A percentile compares a stretch with the other conserved stretches of the same genome.
Conservation (phyloP, 140 eudicot species). For the Cichorium intybus region DNA sequence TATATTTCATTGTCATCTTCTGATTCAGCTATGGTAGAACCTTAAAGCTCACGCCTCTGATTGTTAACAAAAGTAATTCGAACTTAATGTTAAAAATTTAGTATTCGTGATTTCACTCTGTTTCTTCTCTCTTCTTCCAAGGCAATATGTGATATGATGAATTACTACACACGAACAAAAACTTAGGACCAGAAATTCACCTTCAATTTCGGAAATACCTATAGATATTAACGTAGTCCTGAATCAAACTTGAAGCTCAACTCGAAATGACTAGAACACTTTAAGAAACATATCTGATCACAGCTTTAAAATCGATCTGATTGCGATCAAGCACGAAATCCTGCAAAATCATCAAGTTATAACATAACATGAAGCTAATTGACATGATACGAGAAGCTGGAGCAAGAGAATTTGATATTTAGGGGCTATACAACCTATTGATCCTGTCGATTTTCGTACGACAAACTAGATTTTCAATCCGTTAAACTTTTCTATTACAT, state of each 20-base stretch:
- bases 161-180: not conserved
- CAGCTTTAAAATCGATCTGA: conserved; percentile 4
- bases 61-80: not conserved
- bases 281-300: conserved; percentile 4
- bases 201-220: conserved; percentile 11
- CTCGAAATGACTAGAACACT: not conserved
- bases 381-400: not conserved
- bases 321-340: conserved; percentile 9
- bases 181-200: not conserved
- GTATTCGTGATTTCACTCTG: not conserved
- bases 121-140: conserved; percentile 5
- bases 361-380: conserved; percentile 1
- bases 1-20: conserved; percentile 1
- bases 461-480: conserved; percentile 1
- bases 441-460: not conserved
- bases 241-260: conserved; percentile 12
- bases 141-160: not conserved
- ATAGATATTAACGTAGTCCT: not conserved
- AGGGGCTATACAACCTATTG: conserved; percentile 9
- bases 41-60: conserved; percentile 11
- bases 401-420: not conserved
- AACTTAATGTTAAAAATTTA: not conserved
- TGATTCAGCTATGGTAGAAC: conserved; percentile 11
- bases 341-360: conserved; percentile 20
- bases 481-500: not conserved